phyloP scores from a whole-genome alignment of 148 eudicot species.

The Vaccinium corymbosum region DNA sequence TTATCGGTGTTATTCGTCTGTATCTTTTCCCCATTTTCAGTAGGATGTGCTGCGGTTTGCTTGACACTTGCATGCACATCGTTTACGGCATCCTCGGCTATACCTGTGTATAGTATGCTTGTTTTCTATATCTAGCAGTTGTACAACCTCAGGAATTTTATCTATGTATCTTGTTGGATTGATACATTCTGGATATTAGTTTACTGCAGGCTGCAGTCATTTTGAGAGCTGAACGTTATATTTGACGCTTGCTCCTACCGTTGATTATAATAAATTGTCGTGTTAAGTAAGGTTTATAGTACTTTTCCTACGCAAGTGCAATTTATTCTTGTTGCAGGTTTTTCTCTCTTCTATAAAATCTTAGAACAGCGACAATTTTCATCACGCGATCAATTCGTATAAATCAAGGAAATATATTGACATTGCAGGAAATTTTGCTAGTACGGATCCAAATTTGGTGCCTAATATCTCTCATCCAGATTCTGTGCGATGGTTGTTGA shows the following conservation, averaged over 20 bases:
- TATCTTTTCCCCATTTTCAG: background rate
- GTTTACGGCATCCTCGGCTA: background rate
- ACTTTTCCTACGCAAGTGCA: background rate
- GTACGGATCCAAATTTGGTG: too few species aligned
- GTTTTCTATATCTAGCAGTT: background rate
- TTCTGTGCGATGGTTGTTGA: too few species aligned
- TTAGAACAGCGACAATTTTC: background rate
- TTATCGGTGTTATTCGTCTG: background rate
- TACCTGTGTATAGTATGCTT: background rate
- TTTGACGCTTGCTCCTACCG: background rate
- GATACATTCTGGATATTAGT: background rate
- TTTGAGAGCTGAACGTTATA: background rate
- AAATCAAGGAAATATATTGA: background rate
- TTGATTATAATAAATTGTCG: background rate
- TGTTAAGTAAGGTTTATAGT: background rate
- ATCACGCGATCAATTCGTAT: too few species aligned
- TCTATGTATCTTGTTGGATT: background rate
- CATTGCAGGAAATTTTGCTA: too few species aligned
- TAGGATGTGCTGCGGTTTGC: background rate
- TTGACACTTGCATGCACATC: background rate
- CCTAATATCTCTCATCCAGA: too few species aligned
- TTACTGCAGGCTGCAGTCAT: background rate
- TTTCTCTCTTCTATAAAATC: background rate
- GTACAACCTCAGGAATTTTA: background rate
- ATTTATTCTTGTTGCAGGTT: background rate